Base-by-base conservation (phyloP, 345 rosid genomes). In the Euphorbia pulcherrima region DNA sequence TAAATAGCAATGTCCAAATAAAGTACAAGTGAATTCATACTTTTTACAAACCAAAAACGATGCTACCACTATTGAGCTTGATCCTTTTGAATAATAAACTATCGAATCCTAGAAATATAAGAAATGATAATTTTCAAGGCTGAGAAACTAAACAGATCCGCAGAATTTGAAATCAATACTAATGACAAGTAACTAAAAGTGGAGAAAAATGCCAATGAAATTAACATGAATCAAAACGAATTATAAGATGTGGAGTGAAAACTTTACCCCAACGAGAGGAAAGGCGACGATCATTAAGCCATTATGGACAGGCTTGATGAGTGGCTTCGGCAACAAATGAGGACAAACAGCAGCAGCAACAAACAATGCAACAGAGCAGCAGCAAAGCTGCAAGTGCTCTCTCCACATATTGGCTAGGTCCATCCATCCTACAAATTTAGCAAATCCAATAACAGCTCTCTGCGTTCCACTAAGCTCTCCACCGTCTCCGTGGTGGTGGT, bases 221-320 rank as follows among this genome's bases (percentile, higher is more conserved):
- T 48, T 44, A 9, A 44, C 16, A 44, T 4, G n/a, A 3, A 18
- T 16, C 33, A 29, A 40, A 46, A 50, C 26, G 5, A 66, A 37
- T 21, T 29, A 66, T 30, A 17, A 5, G 48, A 14, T 47, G 30
- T 11, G 63, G 47, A 72, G 66, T 35, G 40, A 64, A 63, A 8
- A 2, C 69, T 76, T 27, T 85, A 89, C 97, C 79, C 97, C 99
- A 47, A 91, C 99, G 14, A 91, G 90, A 60, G 99, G 97, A 72
- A 91, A 94, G 44, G 86, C 96, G 33, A 88, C 41, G 44, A 83
- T 70, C 73, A 91, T 78, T 73, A 89, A 80, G 1, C 91, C 81
- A 55, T 82, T 85, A 68, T 88, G 96, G 35, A 89, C 70, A 62
- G 88, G 86, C 70, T 83, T 89, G 72, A 81, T 81, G 40, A 76